Base-by-base conservation (phyloP, 495 filamentous ascomycete species). In the Hypoxylon rickii region DNA sequence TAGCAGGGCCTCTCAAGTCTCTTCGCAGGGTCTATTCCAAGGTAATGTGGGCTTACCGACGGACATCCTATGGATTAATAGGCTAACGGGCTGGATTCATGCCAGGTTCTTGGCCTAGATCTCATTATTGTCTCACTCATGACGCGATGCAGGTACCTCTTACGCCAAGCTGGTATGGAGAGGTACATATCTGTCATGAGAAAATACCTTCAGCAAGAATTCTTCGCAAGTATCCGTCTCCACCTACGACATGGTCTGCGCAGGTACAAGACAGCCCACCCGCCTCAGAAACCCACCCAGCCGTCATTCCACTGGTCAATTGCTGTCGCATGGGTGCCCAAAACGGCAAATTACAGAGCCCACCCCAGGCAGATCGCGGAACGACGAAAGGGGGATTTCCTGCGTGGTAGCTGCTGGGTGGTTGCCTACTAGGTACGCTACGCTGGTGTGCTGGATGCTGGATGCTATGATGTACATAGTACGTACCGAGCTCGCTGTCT, bases 331-430 rank as follows among this genome's bases (percentile, higher is more conserved):
- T 51, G 46, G 51, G 31, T 55, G 29, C 46, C 33, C 3, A 37
- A 62, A 62, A 40, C 10, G 47, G 58, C 44, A 62, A 62, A 62
- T 62, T 62, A 54, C 49, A 52, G 24, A 54, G 32, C 34, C 58
- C 36, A 36, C 3, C 51, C 16, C 31, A 49, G 34, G 44, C n/a
- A n/a, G 41, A 51, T 6, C 10, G 10, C 6, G 26, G 38, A 10
- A 15, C 32, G 3, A 42, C 26, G 43, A 51, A 51, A 47, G 46
- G 51, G 48, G 50, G 32, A 3, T 34, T n/a, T 7, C 32, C 32
- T 34, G 12, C 32, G n/a, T n/a, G n/a, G n/a, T n/a, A n/a, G n/a
- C n/a, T n/a, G n/a, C n/a, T n/a, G n/a, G n/a, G n/a, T n/a, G n/a
- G n/a, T n/a, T n/a, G n/a, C n/a, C n/a, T n/a, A n/a, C n/a, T n/a